Evolutionary conservation across 495 filamentous ascomycete species (phyloP).

Genomic region (Neurospora hispaniola): DNA sequence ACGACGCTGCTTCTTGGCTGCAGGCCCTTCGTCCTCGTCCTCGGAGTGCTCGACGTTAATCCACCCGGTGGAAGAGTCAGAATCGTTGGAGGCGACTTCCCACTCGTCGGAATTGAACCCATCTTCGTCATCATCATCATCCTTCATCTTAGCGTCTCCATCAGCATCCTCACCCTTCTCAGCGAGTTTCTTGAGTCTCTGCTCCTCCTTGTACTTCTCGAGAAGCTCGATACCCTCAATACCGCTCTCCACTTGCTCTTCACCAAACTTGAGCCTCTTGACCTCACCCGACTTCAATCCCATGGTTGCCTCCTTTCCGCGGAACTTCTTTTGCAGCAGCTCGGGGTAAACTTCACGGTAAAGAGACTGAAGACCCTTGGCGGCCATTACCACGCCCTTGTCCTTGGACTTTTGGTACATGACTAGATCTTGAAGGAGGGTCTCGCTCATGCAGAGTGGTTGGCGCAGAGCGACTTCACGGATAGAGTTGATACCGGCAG

Average conservation of each 20-base stretch:
- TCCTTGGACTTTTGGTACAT: slow-evolving; percentile 96
- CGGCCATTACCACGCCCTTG: slow-evolving; percentile 96
- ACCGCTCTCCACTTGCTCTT: slow-evolving; percentile 57
- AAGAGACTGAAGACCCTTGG: slow-evolving; percentile 76
- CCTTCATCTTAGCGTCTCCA: slow-evolving; percentile 16
- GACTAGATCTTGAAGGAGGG: slow-evolving; percentile 89
- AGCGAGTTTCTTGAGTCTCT: slow-evolving; percentile 56
- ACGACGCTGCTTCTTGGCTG: slow-evolving; percentile 46
- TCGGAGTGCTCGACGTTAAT: slow-evolving; percentile 73
- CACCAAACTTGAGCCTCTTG: slow-evolving; percentile 66
- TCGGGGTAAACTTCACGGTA: slow-evolving; percentile 85
- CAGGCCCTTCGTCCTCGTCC: slow-evolving; percentile 56
- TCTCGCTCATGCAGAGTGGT: slow-evolving; percentile 90
- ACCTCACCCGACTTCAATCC: slow-evolving; percentile 57
- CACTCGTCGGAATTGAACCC: slow-evolving; percentile 70
- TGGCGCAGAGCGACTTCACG: slow-evolving; percentile 87
- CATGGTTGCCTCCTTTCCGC: slow-evolving; percentile 89
- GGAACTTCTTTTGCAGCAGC: slow-evolving; percentile 79
- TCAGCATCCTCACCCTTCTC: slow-evolving; percentile 43
- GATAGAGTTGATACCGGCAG: slow-evolving; percentile 90
- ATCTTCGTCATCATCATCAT: slow-evolving; percentile 43
- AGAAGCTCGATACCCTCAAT: slow-evolving; percentile 92
- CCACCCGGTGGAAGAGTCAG: slow-evolving; percentile 76
- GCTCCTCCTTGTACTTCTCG: slow-evolving; percentile 88
- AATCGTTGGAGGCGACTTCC: slow-evolving; percentile 74